Percentiles rank a stretch among this genome's conserved stretches.
Evolutionary conservation across 768 basidiomycete species (phyloP).

Genomic region (Podaxis mareebaensis): DNA sequence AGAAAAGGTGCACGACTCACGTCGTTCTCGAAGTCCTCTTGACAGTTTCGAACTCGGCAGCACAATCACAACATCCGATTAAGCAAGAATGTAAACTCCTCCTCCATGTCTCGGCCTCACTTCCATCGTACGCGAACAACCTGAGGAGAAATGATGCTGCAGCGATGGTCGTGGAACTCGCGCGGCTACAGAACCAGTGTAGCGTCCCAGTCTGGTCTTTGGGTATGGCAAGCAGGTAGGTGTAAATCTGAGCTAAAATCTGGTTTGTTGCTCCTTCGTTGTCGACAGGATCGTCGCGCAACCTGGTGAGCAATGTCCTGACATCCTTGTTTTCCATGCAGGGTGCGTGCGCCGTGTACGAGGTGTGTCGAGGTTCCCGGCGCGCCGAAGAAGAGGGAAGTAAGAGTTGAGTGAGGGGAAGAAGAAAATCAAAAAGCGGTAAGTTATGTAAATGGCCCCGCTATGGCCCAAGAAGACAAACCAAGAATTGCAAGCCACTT

Average conservation of each 20-base stretch:
- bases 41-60: conserved; percentile 60
- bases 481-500: background rate
- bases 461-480: background rate
- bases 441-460: background rate
- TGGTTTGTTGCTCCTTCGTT: conserved; percentile 48
- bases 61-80: conserved; percentile 67
- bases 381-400: background rate
- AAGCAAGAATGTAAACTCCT: conserved; percentile 55
- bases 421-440: background rate
- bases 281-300: conserved; percentile 61
- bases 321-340: conserved; percentile 33
- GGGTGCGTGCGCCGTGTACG: background rate
- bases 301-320: conserved; percentile 47
- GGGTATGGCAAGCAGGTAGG: conserved; percentile 51
- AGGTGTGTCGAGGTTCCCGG: background rate
- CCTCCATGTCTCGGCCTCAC: conserved; percentile 65
- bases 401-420: background rate
- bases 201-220: conserved; percentile 37
- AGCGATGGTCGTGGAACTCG: conserved; percentile 53
- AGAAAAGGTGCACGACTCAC: conserved; percentile 49
- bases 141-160: conserved; percentile 82
- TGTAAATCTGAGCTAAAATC: conserved; percentile 50
- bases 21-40: conserved; percentile 66
- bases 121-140: conserved; percentile 73
- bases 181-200: conserved; percentile 85